Percentiles rank a stretch among this genome's conserved stretches.
Conservation (phyloP, 106 monocot species). For the Allium fistulosum region DNA sequence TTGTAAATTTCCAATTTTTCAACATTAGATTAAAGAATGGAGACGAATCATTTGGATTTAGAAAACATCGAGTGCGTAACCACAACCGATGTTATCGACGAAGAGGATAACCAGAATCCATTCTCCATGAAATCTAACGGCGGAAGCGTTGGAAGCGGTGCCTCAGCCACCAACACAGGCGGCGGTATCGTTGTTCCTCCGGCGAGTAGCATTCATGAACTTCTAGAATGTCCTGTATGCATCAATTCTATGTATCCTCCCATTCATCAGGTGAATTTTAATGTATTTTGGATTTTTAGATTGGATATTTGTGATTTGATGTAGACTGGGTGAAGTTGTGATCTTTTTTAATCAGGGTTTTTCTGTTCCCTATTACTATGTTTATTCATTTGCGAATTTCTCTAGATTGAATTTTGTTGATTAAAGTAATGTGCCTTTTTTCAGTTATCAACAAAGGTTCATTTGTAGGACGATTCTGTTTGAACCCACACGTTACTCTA, state of each 20-base stretch:
- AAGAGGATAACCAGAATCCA: constrained; percentile 34
- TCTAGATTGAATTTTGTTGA: too few relatives aligned
- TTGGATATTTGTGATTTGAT: not conserved
- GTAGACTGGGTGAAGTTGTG: too few relatives aligned
- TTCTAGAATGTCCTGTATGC: constrained; percentile 78
- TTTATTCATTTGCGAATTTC: too few relatives aligned
- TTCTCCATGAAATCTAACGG: constrained; percentile 26
- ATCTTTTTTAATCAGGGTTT: too few relatives aligned
- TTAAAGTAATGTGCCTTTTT: too few relatives aligned
- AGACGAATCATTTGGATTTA: constrained; percentile 24
- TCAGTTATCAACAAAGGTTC: too few relatives aligned
- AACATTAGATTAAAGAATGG: not conserved
- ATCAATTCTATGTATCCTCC: constrained; percentile 88
- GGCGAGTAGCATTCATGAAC: constrained; percentile 55
- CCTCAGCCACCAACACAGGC: constrained; percentile 4
- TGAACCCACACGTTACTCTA: too few relatives aligned
- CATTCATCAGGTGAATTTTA: constrained; percentile 56
- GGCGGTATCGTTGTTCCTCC: constrained; percentile 34
- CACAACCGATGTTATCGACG: constrained; percentile 38
- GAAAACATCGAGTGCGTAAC: constrained; percentile 66
- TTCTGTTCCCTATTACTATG: too few relatives aligned
- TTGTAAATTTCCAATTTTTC: not conserved
- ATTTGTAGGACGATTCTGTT: too few relatives aligned
- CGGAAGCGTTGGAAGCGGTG: constrained; percentile 10
- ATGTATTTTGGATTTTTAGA: not conserved